phyloP scores from a whole-genome alignment of 1,284 basidiomycete species.

The Pseudozyma sp. region DNA sequence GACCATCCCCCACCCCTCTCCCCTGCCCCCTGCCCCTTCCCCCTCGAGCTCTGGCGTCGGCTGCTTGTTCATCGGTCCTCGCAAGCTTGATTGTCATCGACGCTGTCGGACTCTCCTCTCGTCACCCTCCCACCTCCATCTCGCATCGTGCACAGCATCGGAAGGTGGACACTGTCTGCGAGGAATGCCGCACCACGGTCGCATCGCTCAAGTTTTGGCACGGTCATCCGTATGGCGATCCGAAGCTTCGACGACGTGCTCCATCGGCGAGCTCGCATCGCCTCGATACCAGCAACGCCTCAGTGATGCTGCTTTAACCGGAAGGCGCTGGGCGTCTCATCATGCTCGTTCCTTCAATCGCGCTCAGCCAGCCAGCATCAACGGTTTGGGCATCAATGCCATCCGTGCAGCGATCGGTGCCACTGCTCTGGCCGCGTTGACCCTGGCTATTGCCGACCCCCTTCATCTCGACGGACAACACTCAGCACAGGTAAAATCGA shows the following conservation, averaged over 20 bases:
- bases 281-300: background rate
- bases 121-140: background rate
- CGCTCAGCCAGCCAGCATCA: background rate
- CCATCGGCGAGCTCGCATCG: conserved; percentile 17
- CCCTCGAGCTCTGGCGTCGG: background rate
- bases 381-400: conserved; percentile 10
- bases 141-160: background rate
- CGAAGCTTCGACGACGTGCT: conserved; percentile 6
- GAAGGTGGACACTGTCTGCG: background rate
- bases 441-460: conserved; percentile 23
- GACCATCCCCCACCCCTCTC: background rate
- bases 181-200: conserved; percentile 27
- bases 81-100: background rate
- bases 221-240: conserved; percentile 16
- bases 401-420: conserved; percentile 28
- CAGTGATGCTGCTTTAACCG: background rate
- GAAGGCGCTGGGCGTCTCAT: conserved; percentile 17
- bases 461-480: conserved; percentile 35
- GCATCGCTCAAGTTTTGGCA: conserved; percentile 21
- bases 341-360: conserved; percentile 1
- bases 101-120: background rate
- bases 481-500: conserved; percentile 10
- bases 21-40: background rate
- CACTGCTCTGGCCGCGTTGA: conserved; percentile 23
- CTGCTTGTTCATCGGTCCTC: background rate